phyloP scores from a whole-genome alignment of 345 rosid genomes.

The Aquilaria yunnanensis region DNA sequence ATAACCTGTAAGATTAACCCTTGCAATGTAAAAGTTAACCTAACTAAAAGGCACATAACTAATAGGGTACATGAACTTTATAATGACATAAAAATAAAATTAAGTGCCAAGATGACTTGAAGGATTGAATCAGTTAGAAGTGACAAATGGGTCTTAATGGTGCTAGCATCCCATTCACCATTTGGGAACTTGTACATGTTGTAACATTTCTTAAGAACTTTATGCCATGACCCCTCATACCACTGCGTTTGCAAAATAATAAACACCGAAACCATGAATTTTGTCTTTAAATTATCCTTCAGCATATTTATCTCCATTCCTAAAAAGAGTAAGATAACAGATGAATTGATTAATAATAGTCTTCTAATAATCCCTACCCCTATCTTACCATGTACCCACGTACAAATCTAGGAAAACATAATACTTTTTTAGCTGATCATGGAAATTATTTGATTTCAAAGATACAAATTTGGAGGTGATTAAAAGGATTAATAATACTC shows the following conservation, averaged over 20 bases:
- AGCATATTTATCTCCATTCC: constrained; percentile 88
- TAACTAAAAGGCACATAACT: not conserved
- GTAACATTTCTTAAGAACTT: constrained; percentile 84
- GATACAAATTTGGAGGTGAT: not conserved
- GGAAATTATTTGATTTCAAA: not conserved
- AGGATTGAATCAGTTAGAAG: constrained; percentile 36
- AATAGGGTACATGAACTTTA: not conserved
- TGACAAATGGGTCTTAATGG: constrained; percentile 40
- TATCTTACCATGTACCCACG: too few species aligned
- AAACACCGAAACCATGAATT: constrained; percentile 88
- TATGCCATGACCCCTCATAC: constrained; percentile 98
- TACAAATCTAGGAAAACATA: too few species aligned
- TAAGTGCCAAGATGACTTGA: constrained; percentile 56
- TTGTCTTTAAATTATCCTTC: constrained; percentile 95
- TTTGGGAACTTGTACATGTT: constrained; percentile 74
- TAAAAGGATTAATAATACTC: too few species aligned
- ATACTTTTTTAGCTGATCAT: too few species aligned
- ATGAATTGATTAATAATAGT: not conserved
- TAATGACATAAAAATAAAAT: constrained; percentile 1
- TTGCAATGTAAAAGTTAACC: not conserved
- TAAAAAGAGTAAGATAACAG: constrained; percentile 18
- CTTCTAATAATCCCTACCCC: not conserved
- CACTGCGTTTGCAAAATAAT: constrained; percentile 84
- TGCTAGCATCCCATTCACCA: constrained; percentile 79
- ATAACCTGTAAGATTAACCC: constrained; percentile 45